phyloP scores from a whole-genome alignment of 2,329 filamentous ascomycete species.

The Periconia digitata region DNA sequence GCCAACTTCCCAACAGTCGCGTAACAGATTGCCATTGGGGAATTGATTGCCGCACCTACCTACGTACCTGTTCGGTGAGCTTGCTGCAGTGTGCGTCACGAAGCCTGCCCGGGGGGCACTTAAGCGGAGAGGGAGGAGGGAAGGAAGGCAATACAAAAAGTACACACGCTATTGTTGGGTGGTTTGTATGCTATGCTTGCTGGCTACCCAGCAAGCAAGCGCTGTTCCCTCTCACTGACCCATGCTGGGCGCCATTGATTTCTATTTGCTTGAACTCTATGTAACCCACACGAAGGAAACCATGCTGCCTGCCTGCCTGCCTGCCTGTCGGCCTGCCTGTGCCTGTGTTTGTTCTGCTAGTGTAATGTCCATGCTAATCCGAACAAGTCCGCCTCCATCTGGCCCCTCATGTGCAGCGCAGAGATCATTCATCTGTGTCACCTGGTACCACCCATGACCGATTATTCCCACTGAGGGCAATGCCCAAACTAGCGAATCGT shows the following conservation, averaged over 20 bases:
- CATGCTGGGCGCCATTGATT: constrained; percentile 23
- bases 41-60: too few relatives aligned
- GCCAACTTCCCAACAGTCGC: too few relatives aligned
- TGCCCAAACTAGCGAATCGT: constrained; percentile 12
- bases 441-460: constrained; percentile 13
- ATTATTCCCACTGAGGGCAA: not conserved
- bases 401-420: constrained; percentile 24
- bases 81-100: not conserved
- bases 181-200: too few relatives aligned
- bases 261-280: constrained; percentile 30
- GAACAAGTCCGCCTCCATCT: constrained; percentile 37
- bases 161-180: too few relatives aligned
- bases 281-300: constrained; percentile 32
- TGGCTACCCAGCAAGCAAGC: too few relatives aligned
- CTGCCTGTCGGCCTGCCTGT: not conserved
- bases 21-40: too few relatives aligned
- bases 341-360: not conserved
- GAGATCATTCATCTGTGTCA: constrained; percentile 34
- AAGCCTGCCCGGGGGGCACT: too few relatives aligned
- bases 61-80: not conserved
- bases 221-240: not conserved
- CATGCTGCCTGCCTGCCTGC: constrained; percentile 32
- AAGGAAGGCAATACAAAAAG: too few relatives aligned
- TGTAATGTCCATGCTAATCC: constrained; percentile 18
- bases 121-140: too few relatives aligned